Base-by-base conservation (phyloP, 306 rosid species). In the Dicorynia guianensis region DNA sequence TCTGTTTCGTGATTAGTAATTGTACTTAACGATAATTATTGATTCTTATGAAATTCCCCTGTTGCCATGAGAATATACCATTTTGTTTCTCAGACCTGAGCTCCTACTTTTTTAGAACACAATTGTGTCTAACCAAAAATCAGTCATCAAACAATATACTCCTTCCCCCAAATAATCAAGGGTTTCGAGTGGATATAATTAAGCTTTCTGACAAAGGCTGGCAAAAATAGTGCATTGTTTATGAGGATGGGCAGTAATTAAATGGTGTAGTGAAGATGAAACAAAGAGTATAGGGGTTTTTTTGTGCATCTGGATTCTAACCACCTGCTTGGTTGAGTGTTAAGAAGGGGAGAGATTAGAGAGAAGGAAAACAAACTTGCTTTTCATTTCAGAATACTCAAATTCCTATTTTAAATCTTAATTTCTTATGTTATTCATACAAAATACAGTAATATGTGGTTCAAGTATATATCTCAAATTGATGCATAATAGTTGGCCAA, bases 311-410 rank as follows among this genome's bases (percentile, higher is more conserved):
- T 25, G 30, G 2, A 25, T 25, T 25, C 30, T 25, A 25, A 25
- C 30, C 30, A 25, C 30, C 30, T 25, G 30, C 30, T 25, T 2
- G 30, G 30, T 25, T 25, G 30, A 57, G 48, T 49, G 17, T 56
- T 49, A 57, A 6, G 47, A 34, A 47, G 9, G 12, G 46, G 55
- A 71, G 55, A 47, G 38, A 46, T 13, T 64, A 19, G 38, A 34
- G 50, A 65, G 15, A 11, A 48, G 12, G 56, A 42, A 55, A 66
- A 48, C 69, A 58, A 25, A 25, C 30, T 11, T 33, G 33, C 36
- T 58, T 79, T 73, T 73, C 43, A 65, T 38, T 36, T 64, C 8
- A 4, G 10, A 14, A 44, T 15, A 19, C 69, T 19, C 59, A 12
- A 60, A 39, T 61, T 69, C 63, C 69, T 38, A 7, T 36, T 17